Conservation (phyloP, 371 early-diverging fungal genomes). For the Mucor sp. region DNA sequence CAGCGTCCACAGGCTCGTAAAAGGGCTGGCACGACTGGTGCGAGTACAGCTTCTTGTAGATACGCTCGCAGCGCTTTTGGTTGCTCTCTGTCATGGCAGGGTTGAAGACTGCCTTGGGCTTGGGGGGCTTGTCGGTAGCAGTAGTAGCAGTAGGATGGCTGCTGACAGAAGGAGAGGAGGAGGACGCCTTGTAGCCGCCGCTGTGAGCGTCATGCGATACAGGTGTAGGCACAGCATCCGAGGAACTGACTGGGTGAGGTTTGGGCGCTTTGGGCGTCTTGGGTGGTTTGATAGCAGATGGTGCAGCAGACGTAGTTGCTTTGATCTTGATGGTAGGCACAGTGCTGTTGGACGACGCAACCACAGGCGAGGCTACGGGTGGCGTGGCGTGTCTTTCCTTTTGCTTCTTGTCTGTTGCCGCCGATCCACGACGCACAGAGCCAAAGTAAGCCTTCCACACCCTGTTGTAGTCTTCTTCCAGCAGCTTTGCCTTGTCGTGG, state of each 20-base stretch:
- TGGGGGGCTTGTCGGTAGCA: neutral
- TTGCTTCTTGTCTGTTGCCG: slow-evolving; percentile 14
- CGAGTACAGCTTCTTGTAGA: slow-evolving; percentile 39
- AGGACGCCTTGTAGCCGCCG: neutral
- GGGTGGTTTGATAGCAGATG: neutral
- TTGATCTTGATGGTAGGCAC: slow-evolving; percentile 5
- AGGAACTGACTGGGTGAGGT: neutral
- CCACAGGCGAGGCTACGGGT: neutral
- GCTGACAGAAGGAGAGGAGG: neutral
- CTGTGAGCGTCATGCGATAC: neutral
- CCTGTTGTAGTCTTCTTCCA: slow-evolving; percentile 62
- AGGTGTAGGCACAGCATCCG: neutral
- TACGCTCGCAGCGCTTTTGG: slow-evolving; percentile 35
- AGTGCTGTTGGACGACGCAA: neutral
- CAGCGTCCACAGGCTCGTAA: slow-evolving; percentile 80
- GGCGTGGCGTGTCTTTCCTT: slow-evolving; percentile 17
- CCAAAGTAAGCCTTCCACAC: slow-evolving; percentile 57
- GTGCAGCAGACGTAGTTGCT: neutral
- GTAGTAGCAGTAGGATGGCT: neutral
- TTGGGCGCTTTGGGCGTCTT: slow-evolving; percentile 10
- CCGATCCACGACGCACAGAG: slow-evolving; percentile 3
- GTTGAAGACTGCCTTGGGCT: slow-evolving; percentile 18
- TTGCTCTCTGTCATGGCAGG: slow-evolving; percentile 40
- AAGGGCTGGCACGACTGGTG: slow-evolving; percentile 43
- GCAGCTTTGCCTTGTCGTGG: slow-evolving; percentile 57